phyloP scores from a whole-genome alignment of 305 asterid genomes.

The Petunia hybrid region DNA sequence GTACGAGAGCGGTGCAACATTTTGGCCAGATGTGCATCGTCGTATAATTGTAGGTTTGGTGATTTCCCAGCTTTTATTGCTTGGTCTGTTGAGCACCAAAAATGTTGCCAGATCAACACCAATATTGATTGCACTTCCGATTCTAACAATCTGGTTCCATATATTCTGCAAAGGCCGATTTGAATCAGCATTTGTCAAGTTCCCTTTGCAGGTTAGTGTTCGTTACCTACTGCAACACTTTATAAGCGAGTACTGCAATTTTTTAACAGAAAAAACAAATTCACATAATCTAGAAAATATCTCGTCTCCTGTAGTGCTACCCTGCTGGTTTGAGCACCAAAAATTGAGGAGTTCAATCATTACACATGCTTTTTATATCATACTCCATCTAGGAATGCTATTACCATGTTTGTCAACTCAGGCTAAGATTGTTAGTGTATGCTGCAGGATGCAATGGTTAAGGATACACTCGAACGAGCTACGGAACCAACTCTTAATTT shows the following conservation, averaged over 20 bases:
- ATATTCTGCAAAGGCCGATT: constrained; percentile 84
- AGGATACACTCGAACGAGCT: constrained; percentile 85
- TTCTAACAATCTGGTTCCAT: constrained; percentile 78
- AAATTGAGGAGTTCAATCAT: not conserved
- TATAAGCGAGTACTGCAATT: not conserved
- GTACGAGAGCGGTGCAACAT: constrained; percentile 92
- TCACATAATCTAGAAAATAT: not conserved
- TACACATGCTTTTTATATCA: not conserved
- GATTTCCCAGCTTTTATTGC: constrained; percentile 75
- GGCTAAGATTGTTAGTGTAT: not conserved
- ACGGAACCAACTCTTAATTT: constrained; percentile 76
- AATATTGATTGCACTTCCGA: constrained; percentile 73
- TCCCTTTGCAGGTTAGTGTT: constrained; percentile 75
- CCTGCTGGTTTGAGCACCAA: constrained; percentile 4
- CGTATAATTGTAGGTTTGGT: constrained; percentile 68
- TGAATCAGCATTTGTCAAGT: constrained; percentile 78
- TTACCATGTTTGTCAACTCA: constrained; percentile 4
- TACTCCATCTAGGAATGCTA: not conserved
- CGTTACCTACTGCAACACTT: constrained; percentile 3
- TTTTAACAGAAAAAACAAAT: not conserved
- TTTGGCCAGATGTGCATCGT: constrained; percentile 94
- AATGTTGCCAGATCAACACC: constrained; percentile 67
- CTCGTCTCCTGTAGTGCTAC: not conserved
- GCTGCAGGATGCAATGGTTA: constrained; percentile 84
- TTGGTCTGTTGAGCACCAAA: constrained; percentile 86